Conservation (phyloP, 129 eudicot genomes). For the Tanacetum coccineum region DNA sequence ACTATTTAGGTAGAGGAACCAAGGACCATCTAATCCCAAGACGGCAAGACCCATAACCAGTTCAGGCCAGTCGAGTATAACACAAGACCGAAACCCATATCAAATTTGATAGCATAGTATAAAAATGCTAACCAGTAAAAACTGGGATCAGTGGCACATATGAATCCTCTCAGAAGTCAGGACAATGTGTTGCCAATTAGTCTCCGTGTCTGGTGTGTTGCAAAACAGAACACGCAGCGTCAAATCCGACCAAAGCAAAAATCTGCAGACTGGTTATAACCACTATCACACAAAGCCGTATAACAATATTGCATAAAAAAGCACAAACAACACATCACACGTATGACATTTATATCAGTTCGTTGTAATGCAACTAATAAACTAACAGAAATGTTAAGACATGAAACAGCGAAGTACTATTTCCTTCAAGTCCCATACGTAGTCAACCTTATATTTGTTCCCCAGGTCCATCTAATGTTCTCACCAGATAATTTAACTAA, state of each 20-base stretch:
- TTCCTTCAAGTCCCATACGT: slow-evolving; percentile 25
- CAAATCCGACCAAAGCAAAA: background rate
- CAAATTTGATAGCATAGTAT: too few relatives aligned
- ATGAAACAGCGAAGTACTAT: slow-evolving; percentile 34
- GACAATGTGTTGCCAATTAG: too few relatives aligned
- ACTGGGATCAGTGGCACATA: too few relatives aligned
- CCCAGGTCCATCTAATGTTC: slow-evolving; percentile 22
- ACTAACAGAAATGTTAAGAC: background rate
- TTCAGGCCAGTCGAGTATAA: background rate
- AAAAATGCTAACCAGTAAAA: too few relatives aligned
- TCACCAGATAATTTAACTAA: slow-evolving; percentile 20
- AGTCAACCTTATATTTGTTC: slow-evolving; percentile 14
- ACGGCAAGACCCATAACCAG: background rate
- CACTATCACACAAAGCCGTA: background rate
- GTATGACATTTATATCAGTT: slow-evolving; percentile 5
- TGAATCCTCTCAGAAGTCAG: too few relatives aligned
- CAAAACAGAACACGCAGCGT: too few relatives aligned
- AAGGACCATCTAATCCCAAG: background rate
- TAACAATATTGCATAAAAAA: background rate
- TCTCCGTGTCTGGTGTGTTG: too few relatives aligned
- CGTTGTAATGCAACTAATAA: background rate
- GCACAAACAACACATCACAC: too few relatives aligned
- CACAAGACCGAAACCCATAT: background rate
- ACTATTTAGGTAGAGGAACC: background rate
- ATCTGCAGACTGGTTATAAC: background rate